Conservation (phyloP, 768 basidiomycete genomes). For the Pleurotus platypus region DNA sequence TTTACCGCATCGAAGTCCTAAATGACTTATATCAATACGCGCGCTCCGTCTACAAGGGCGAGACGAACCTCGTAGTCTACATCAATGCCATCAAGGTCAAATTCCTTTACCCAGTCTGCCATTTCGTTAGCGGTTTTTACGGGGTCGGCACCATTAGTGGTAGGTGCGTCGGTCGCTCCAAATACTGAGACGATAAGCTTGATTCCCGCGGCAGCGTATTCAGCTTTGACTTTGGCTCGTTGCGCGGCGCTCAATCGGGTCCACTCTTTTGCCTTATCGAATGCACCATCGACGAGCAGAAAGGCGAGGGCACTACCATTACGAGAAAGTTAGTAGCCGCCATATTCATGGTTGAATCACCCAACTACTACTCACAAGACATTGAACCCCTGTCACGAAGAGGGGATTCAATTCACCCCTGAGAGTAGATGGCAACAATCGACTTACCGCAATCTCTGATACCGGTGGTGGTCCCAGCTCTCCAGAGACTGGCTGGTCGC, state of each 20-base stretch:
- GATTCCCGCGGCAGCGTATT: conserved; percentile 56
- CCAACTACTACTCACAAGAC: conserved; percentile 40
- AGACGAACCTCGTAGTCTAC: conserved; percentile 61
- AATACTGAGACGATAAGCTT: conserved; percentile 63
- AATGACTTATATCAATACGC: neutral
- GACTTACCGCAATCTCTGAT: conserved; percentile 37
- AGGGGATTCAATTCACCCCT: neutral
- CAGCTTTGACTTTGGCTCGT: conserved; percentile 42
- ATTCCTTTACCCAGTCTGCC: conserved; percentile 62
- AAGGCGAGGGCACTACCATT: conserved; percentile 43
- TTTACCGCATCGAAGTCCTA: conserved; percentile 54
- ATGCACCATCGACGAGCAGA: conserved; percentile 51
- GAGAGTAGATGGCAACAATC: neutral
- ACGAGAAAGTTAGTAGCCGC: neutral
- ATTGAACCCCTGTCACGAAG: conserved; percentile 44
- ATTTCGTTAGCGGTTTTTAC: conserved; percentile 57
- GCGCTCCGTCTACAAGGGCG: neutral
- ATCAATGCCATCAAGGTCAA: conserved; percentile 64
- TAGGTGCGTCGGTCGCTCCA: conserved; percentile 56
- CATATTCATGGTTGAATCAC: neutral
- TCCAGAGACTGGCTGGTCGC: conserved; percentile 39
- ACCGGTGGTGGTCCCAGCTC: conserved; percentile 44
- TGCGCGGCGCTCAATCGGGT: conserved; percentile 38
- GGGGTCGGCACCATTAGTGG: conserved; percentile 57
- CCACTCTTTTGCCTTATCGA: conserved; percentile 61